Evolutionary conservation across 108 stramenopile genomes (phyloP).

Genomic region (Schizochytrium sp.): DNA sequence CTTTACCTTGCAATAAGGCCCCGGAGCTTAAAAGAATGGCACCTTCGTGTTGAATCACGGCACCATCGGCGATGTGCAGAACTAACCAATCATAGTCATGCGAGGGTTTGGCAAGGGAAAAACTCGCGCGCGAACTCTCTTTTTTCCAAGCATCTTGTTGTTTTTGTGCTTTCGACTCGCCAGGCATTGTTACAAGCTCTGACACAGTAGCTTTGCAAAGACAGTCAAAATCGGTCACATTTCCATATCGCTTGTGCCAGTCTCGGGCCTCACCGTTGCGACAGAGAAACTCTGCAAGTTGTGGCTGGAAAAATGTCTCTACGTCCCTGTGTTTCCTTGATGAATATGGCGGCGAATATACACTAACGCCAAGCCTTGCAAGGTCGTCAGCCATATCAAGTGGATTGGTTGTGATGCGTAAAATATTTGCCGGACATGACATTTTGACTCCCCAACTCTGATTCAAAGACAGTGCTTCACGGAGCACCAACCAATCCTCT

Average conservation of each 20-base stretch:
- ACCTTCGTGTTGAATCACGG: neutral
- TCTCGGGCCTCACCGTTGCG: neutral
- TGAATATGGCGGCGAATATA: neutral
- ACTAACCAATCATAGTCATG: neutral
- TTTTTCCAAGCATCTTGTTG: too few relatives aligned
- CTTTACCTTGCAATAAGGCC: neutral
- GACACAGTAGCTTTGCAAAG: neutral
- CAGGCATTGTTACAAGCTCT: too few relatives aligned
- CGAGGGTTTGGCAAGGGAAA: neutral
- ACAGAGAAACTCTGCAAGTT: neutral
- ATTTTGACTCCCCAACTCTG: too few relatives aligned
- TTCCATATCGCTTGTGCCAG: neutral
- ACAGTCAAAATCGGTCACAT: neutral
- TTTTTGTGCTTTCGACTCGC: too few relatives aligned
- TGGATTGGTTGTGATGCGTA: too few relatives aligned
- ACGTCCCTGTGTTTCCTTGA: neutral
- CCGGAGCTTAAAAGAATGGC: neutral
- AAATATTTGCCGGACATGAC: too few relatives aligned
- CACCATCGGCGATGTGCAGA: neutral
- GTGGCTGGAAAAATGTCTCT: neutral
- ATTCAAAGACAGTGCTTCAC: too few relatives aligned
- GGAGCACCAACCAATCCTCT: too few relatives aligned
- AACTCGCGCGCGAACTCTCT: too few relatives aligned
- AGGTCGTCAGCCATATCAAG: too few relatives aligned
- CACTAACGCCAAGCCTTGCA: neutral